Evolutionary conservation across 345 rosid species (phyloP).

Genomic region (Physaria fendleri): DNA sequence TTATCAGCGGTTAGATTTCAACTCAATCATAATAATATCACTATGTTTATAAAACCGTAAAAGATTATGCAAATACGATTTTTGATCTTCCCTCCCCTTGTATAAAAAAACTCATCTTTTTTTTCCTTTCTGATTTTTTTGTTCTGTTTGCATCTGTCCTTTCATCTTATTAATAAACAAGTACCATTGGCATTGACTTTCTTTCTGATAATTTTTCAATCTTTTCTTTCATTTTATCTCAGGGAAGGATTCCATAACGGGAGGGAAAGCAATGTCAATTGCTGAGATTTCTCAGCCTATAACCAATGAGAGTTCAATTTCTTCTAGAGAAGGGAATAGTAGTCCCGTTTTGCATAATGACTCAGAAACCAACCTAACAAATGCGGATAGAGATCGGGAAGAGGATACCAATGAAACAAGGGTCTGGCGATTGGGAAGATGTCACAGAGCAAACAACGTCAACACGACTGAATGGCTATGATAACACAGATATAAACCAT

Average conservation of each 20-base stretch:
- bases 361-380: slow-evolving; percentile 36
- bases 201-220: not conserved
- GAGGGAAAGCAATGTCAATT: slow-evolving; percentile 41
- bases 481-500: slow-evolving; percentile 43
- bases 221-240: slow-evolving; percentile 6
- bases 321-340: slow-evolving; percentile 40
- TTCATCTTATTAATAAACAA: not conserved
- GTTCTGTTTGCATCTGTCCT: not conserved
- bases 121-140: no score
- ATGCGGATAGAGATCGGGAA: slow-evolving; percentile 44
- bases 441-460: slow-evolving; percentile 34
- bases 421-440: slow-evolving; percentile 47
- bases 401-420: slow-evolving; percentile 42
- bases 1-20: not conserved
- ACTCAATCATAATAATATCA: not conserved
- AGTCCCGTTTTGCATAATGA: slow-evolving; percentile 40
- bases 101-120: no score
- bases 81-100: no score
- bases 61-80: no score
- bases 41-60: no score
- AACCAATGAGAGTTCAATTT: slow-evolving; percentile 36
- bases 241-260: slow-evolving; percentile 91
- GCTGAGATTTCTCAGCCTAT: slow-evolving; percentile 40
- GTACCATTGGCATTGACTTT: not conserved
- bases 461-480: no score